phyloP scores from a whole-genome alignment of 2,329 filamentous ascomycete genomes.

The Cyphellophora europaea region DNA sequence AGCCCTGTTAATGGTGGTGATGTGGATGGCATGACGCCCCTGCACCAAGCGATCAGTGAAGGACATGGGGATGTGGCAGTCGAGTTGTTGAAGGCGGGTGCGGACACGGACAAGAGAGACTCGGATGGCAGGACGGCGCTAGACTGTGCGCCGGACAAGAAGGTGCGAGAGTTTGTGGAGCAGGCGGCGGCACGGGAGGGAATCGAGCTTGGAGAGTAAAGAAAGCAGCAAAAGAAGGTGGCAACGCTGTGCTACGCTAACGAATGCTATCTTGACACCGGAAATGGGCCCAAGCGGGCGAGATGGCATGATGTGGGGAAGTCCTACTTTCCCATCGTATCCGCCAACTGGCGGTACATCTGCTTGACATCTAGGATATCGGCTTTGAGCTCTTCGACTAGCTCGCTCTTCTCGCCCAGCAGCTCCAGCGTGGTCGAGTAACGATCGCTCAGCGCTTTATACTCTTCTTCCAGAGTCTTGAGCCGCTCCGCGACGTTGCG shows the following conservation, averaged over 20 bases:
- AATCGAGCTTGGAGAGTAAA: constrained; percentile 47
- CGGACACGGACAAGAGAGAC: constrained; percentile 71
- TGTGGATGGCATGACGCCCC: constrained; percentile 69
- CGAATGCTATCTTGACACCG: too few relatives aligned
- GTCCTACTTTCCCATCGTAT: constrained; percentile 64
- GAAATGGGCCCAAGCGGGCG: too few relatives aligned
- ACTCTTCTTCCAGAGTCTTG: constrained; percentile 55
- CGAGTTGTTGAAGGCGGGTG: constrained; percentile 71
- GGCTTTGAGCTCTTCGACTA: constrained; percentile 78
- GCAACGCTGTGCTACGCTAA: neutral
- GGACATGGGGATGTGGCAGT: constrained; percentile 73
- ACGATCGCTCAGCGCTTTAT: constrained; percentile 60
- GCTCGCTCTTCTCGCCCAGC: constrained; percentile 93
- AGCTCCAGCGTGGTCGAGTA: constrained; percentile 91
- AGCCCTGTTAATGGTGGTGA: constrained; percentile 82
- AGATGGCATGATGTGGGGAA: constrained; percentile 12
- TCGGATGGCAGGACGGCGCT: constrained; percentile 61
- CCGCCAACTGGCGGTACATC: constrained; percentile 89
- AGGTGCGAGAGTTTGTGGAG: constrained; percentile 69
- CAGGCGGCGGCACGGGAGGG: constrained; percentile 76
- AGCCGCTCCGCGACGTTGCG: constrained; percentile 52
- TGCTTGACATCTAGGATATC: constrained; percentile 91
- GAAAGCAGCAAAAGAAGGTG: neutral
- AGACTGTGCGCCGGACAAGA: constrained; percentile 75
- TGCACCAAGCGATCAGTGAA: constrained; percentile 63